Conservation (phyloP, 768 basidiomycete species). For the Boletus rex-veris region DNA sequence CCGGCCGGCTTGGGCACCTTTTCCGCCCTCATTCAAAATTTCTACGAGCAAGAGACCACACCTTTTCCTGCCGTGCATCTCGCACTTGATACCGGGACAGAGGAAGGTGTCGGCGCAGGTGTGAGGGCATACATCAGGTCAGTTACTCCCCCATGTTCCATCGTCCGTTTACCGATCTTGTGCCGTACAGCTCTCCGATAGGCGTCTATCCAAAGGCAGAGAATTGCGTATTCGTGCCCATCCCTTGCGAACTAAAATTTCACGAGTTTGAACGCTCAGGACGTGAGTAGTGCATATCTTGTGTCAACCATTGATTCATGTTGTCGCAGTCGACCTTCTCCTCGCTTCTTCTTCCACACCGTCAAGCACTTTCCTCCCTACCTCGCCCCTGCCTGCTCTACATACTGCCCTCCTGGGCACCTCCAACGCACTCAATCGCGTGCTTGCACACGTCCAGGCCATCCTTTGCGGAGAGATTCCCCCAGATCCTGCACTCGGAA, state of each 20-base stretch:
- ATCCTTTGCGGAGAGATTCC: conserved; percentile 75
- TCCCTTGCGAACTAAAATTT: conserved; percentile 83
- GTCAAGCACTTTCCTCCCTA: conserved; percentile 33
- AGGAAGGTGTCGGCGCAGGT: conserved; percentile 59
- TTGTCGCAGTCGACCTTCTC: conserved; percentile 69
- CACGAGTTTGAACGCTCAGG: conserved; percentile 82
- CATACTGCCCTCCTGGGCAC: conserved; percentile 59
- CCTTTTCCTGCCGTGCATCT: conserved; percentile 90
- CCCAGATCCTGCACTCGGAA: conserved; percentile 82
- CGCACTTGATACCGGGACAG: conserved; percentile 81
- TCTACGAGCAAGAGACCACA: conserved; percentile 89
- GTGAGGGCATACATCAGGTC: conserved; percentile 88
- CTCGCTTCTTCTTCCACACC: conserved; percentile 49
- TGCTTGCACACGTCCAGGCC: conserved; percentile 77
- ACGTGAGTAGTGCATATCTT: conserved; percentile 47
- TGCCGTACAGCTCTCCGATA: conserved; percentile 65
- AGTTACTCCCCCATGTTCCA: conserved; percentile 15
- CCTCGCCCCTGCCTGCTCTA: conserved; percentile 57
- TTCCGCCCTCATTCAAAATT: conserved; percentile 96
- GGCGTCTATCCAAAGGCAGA: conserved; percentile 88
- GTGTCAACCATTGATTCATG: conserved; percentile 5
- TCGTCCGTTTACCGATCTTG: conserved; percentile 10
- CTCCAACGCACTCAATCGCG: conserved; percentile 76
- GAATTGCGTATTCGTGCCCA: conserved; percentile 91
- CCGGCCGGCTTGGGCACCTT: conserved; percentile 69